Evolutionary conservation across 139 green algal genomes (phyloP), one percentile per base, ranked within the genome.

Genomic region (Micromonas pusilla): DNA sequence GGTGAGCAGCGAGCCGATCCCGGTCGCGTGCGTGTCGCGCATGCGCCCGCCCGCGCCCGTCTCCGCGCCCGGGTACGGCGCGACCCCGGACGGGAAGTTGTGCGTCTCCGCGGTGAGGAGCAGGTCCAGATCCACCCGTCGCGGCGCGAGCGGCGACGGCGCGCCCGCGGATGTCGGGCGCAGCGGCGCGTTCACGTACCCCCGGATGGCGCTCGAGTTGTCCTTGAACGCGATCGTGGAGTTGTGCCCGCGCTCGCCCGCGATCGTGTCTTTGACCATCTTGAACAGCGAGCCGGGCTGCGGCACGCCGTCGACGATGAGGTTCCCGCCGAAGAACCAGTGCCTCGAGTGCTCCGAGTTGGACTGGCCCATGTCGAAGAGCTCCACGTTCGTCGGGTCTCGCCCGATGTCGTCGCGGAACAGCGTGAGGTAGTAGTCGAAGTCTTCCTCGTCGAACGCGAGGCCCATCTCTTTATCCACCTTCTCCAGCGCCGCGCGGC

Each of bases 81-180:
- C 84, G 38, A 88, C 82, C 0, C 94, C 95, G 78, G 92, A 99
- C 6, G 96, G 96, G 87, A 99, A 99, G 88, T 99, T 99, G 90
- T 99, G 96, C 2, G 96, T 99, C 87, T 99, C 96, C 0, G 96
- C 96, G 0, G 96, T 99, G 20, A 99, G 91, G 79, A 99, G 90
- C 65, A 99, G 76, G 84, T 99, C 96, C 87, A 91, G 94, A 82
- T 98, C 95, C 13, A 88, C 81, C 5, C 83, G 36, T 78, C 82
- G 57, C 16, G 86, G 88, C 2, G 80, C 85, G 52, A 99, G 81
- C 1, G 86, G 71, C 16, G 76, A 85, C 57, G 92, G 91, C 26
- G 80, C 66, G 25, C 94, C 95, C 5, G 93, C 88, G 25, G 78
- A 73, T 1, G 72, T 62, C 4, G 95, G 95, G 79, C 97, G 82